Percentiles rank a stretch among this genome's conserved stretches.
Conservation (phyloP, 73 alveolate species). For the Tetrahymena thermophila region DNA sequence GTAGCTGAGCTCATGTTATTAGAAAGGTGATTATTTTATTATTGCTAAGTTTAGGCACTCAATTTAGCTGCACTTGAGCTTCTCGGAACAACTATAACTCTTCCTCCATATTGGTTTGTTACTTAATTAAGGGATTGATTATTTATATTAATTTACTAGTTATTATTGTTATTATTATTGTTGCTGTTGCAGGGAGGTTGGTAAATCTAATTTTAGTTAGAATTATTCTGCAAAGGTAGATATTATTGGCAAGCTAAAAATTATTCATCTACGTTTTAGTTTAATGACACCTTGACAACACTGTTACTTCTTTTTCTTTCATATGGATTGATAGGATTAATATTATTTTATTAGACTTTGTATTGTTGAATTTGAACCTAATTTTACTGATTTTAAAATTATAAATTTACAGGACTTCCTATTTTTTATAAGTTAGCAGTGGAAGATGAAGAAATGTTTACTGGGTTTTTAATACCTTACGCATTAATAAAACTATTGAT, state of each 20-base stretch:
- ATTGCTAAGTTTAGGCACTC: neutral
- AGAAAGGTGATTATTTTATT: neutral
- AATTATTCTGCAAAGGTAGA: neutral
- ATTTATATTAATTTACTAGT: neutral
- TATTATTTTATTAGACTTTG: neutral
- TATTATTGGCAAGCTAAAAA: neutral
- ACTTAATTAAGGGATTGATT: neutral
- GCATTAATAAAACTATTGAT: neutral
- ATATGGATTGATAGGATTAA: neutral
- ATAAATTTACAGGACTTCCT: neutral
- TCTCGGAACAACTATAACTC: neutral
- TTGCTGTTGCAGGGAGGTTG: neutral
- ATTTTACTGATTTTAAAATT: neutral
- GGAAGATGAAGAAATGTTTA: neutral
- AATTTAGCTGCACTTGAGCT: neutral
- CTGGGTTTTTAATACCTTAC: neutral
- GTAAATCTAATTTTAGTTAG: neutral
- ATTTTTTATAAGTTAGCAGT: neutral
- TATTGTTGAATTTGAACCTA: neutral
- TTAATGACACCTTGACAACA: neutral
- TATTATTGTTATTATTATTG: neutral
- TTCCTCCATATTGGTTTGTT: neutral
- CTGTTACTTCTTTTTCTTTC: neutral
- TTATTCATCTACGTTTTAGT: neutral
- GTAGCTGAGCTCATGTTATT: neutral